Percentiles rank a stretch among this genome's conserved stretches.
Evolutionary conservation across 2,329 filamentous ascomycete species (phyloP).

Genomic region (Ophiostoma angusticollis): DNA sequence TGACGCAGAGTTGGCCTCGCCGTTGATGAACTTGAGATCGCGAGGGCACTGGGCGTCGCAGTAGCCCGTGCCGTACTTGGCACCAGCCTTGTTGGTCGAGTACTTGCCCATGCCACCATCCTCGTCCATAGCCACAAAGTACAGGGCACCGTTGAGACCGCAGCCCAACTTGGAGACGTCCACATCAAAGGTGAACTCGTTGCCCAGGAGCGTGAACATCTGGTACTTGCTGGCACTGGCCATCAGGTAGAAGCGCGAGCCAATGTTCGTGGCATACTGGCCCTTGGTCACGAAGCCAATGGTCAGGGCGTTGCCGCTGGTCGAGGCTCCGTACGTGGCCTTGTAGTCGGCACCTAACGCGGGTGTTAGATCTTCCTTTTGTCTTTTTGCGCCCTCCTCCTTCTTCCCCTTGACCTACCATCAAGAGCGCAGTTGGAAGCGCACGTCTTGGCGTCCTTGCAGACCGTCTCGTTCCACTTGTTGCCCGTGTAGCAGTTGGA

Average conservation of each 20-base stretch:
- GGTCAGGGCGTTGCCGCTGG: conserved; percentile 33
- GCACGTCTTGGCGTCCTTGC: conserved; percentile 35
- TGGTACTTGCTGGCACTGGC: conserved; percentile 20
- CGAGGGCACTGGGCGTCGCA: conserved; percentile 34
- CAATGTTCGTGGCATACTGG: conserved; percentile 26
- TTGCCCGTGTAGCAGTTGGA: conserved; percentile 39
- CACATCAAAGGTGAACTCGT: conserved; percentile 54
- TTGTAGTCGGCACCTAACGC: conserved; percentile 38
- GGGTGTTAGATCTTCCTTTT: too few relatives aligned
- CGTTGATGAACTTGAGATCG: conserved; percentile 36
- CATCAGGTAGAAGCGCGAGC: conserved; percentile 23
- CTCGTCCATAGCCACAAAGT: conserved; percentile 35
- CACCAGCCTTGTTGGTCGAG: conserved; percentile 30
- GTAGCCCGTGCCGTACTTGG: conserved; percentile 43
- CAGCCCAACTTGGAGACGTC: conserved; percentile 50
- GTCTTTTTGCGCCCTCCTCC: neutral
- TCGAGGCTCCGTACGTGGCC: conserved; percentile 37
- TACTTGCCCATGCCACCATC: conserved; percentile 35
- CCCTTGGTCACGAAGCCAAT: conserved; percentile 34
- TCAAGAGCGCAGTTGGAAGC: conserved; percentile 44
- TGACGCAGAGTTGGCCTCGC: conserved; percentile 26
- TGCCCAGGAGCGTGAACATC: conserved; percentile 43
- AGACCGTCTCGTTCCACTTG: conserved; percentile 32
- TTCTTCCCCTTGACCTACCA: conserved; percentile 21
- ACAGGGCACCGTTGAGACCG: conserved; percentile 46